Conservation (phyloP, 306 rosid genomes). For the Cucurbita maxima region DNA sequence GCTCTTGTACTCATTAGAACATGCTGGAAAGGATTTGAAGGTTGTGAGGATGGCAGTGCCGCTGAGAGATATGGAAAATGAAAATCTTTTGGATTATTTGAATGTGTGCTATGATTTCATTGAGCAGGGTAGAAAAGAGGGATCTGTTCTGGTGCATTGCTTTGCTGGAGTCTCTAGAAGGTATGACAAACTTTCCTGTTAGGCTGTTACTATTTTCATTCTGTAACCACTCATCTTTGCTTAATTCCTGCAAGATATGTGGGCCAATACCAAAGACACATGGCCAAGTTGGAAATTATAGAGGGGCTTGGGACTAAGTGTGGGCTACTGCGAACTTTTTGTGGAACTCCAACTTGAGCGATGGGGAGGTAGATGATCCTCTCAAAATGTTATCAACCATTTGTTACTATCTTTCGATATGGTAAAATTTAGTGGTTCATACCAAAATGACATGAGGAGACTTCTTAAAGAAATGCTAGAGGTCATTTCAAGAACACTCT, state of each 20-base stretch:
- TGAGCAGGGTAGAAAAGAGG: conserved; percentile 58
- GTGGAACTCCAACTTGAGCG: neutral
- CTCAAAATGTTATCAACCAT: neutral
- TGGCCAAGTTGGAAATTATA: neutral
- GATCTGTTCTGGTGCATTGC: conserved; percentile 84
- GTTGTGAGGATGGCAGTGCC: conserved; percentile 82
- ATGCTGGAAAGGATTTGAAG: conserved; percentile 69
- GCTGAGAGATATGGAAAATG: conserved; percentile 66
- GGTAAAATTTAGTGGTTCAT: neutral
- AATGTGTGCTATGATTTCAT: conserved; percentile 73
- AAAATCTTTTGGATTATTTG: conserved; percentile 62
- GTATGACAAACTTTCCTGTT: conserved; percentile 15
- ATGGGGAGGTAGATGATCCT: neutral
- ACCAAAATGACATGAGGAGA: neutral
- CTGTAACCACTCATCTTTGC: neutral
- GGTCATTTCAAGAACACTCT: neutral
- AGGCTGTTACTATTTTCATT: neutral
- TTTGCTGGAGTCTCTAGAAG: conserved; percentile 99
- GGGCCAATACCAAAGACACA: neutral
- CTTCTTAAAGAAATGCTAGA: neutral
- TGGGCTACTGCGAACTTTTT: neutral
- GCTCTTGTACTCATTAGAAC: conserved; percentile 54
- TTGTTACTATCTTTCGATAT: neutral
- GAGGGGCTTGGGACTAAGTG: neutral
- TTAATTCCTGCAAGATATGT: neutral